Base-by-base conservation (phyloP, 2,329 filamentous ascomycete genomes). In the Fusarium nanum region DNA sequence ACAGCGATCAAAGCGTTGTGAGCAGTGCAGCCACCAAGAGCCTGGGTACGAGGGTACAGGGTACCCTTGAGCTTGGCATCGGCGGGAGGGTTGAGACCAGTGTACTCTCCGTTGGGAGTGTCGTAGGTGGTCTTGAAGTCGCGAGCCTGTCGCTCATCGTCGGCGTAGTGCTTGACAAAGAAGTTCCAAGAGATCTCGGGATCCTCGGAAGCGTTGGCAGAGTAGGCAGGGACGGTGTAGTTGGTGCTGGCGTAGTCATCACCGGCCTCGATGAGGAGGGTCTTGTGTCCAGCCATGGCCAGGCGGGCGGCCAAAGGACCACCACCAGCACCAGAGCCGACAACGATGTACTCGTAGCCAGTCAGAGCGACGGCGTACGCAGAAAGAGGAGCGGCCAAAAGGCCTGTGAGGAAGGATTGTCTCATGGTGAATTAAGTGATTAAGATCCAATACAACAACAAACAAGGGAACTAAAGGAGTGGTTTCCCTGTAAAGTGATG, bases 1-100 rank as follows among this genome's bases (percentile, higher is more conserved):
- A 90, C 81, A 18, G 85, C 82, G 50, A 91, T 85, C 46, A 89
- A 77, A 9, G 87, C 88, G 46, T 90, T 89, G 78, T 92, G 89
- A 7, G 85, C 83, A 2, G 86, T 85, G 76, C 84, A 86, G 1
- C 84, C 84, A 12, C 84, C 83, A 1, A 86, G 77, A 0, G 83
- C 82, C 8, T 81, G 83, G 0, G 83, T 80, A 3, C 84, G 80
- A 1, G 84, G 84, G 58, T 86, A 86, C 58, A 83, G 75, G 11
- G 83, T 80, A 13, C 84, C 84, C 47, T 84, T 78, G 42, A 80
- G 78, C 32, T 76, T 76, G 1, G 84, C 78, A 3, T 76, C 81
- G 2, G 73, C 68, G 0, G 83, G 83, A 1, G 83, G 84, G 48
- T 78, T 69, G 3, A 77, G 73, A n/a, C 65, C 72, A 80, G 83